phyloP scores from a whole-genome alignment of 2,329 filamentous ascomycete genomes.

The Apiospora kogelbergensis region DNA sequence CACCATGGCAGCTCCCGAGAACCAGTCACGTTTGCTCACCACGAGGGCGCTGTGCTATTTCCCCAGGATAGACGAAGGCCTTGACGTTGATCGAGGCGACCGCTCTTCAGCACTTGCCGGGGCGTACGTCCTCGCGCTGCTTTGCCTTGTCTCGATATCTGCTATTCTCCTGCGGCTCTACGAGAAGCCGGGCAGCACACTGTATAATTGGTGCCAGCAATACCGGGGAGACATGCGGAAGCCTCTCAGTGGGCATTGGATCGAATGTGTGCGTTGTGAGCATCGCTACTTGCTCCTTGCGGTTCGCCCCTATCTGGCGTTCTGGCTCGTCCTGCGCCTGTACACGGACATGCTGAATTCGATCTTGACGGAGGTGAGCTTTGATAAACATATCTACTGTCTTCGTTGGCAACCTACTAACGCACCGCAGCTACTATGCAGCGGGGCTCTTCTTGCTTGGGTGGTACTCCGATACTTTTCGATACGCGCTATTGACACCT shows the following conservation, averaged over 20 bases:
- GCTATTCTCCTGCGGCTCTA: constrained; percentile 6
- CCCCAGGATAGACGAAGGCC: constrained; percentile 16
- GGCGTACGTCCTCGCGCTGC: constrained; percentile 14
- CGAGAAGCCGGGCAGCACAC: constrained; percentile 18
- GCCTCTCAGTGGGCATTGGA: constrained; percentile 18
- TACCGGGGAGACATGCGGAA: constrained; percentile 24
- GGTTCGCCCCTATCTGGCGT: constrained; percentile 22
- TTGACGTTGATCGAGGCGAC: constrained; percentile 12
- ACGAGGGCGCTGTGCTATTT: constrained; percentile 25
- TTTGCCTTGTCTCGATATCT: constrained; percentile 16
- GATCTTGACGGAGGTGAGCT: constrained; percentile 18
- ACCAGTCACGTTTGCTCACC: constrained; percentile 17
- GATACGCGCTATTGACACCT: constrained; percentile 17
- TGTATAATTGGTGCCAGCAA: constrained; percentile 22
- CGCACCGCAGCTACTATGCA: constrained; percentile 14
- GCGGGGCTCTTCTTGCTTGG: constrained; percentile 20
- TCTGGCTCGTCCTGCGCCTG: constrained; percentile 26
- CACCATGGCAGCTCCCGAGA: constrained; percentile 19
- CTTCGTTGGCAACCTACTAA: not conserved
- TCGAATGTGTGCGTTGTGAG: constrained; percentile 26
- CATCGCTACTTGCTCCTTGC: constrained; percentile 25
- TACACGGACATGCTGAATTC: constrained; percentile 25
- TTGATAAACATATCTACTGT: not conserved
- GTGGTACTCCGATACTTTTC: constrained; percentile 21
- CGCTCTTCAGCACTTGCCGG: constrained; percentile 13